Evolutionary conservation across 2,329 filamentous ascomycete species (phyloP), one percentile per base, ranked within the genome.

Genomic region (Fusarium sp.): DNA sequence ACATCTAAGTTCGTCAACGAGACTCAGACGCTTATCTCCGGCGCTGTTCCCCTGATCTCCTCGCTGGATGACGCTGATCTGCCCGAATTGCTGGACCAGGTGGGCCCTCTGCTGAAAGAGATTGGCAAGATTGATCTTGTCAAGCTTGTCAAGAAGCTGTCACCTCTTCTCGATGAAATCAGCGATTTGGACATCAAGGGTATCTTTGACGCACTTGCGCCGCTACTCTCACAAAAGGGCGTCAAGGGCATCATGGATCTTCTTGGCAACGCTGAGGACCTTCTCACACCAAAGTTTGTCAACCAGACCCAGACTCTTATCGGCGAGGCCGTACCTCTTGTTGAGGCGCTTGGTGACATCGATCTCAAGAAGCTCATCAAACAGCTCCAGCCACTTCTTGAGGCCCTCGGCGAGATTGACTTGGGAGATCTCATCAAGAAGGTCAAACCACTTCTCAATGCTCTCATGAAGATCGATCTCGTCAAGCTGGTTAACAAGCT

Each of bases 241-340:
- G 74, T 84, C 22, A 75, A 79, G 58, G 81, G 80, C 10, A 75
- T 84, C 6, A 75, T 83, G 5, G 81, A 79, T 5, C 75, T 83
- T 2, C 66, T 83, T 2, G 74, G 60, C 14, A 84, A 84, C 35
- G 83, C 82, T 4, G 82, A 84, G 61, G 69, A 78, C 14, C 76
- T 84, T 1, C 77, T 81, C 5, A 80, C 78, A 2, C 45, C 57
- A 20, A 78, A 80, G 41, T 81, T 81, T 20, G 79, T 81, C 61
- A 76, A 80, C 13, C 74, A 81, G 28, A 80, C 79, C 0, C 73
- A 80, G 9, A 71, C 70, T 3, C 79, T 84, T 9, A 81, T 84
- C 36, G 77, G 75, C 3, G 81, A 78, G 3, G 83, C 83, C 12
- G 79, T 81, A 13, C 83, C 83, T 0, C 72, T 85, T 2, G 69